Conservation (phyloP, 2,329 filamentous ascomycete species). For the Sporothrix humicola region DNA sequence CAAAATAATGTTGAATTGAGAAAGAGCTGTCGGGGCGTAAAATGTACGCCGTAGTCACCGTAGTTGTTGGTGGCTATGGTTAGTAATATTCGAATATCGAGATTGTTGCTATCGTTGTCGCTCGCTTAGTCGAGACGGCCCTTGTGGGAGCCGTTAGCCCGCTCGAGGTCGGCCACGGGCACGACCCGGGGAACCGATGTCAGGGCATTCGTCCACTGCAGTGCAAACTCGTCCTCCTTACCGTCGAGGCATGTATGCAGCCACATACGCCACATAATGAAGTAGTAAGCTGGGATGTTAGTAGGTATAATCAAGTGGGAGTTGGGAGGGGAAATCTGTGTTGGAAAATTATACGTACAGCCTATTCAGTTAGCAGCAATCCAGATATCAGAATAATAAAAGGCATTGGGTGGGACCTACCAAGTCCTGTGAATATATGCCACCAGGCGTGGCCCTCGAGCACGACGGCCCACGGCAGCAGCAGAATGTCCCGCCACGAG, state of each 20-base stretch:
- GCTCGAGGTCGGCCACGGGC: conserved; percentile 40
- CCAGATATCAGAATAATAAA: too few relatives aligned
- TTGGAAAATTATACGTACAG: conserved; percentile 28
- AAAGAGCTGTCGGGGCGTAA: not conserved
- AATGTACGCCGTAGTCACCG: not conserved
- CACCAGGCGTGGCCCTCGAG: conserved; percentile 65
- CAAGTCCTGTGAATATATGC: conserved; percentile 81
- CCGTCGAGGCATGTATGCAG: conserved; percentile 77
- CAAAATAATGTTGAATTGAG: not conserved
- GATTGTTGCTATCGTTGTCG: not conserved
- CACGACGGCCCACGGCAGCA: conserved; percentile 79
- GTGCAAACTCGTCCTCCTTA: conserved; percentile 70
- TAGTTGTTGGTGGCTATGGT: not conserved
- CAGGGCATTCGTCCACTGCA: conserved; percentile 70
- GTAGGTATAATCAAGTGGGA: not conserved
- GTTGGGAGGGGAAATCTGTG: not conserved
- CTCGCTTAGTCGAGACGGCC: conserved; percentile 39
- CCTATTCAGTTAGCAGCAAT: conserved; percentile 30
- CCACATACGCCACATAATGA: conserved; percentile 85
- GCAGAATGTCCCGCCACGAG: conserved; percentile 68
- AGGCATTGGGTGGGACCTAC: too few relatives aligned
- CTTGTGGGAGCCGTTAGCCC: conserved; percentile 33
- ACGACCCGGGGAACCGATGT: conserved; percentile 58
- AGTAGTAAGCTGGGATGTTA: conserved; percentile 68
- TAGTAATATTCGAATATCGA: not conserved